These are phyloP conservation scores for Jaminaea rosea DNA, from an alignment of 1,284 basidiomycete genomes.

Conservation along the genomic window DNA sequence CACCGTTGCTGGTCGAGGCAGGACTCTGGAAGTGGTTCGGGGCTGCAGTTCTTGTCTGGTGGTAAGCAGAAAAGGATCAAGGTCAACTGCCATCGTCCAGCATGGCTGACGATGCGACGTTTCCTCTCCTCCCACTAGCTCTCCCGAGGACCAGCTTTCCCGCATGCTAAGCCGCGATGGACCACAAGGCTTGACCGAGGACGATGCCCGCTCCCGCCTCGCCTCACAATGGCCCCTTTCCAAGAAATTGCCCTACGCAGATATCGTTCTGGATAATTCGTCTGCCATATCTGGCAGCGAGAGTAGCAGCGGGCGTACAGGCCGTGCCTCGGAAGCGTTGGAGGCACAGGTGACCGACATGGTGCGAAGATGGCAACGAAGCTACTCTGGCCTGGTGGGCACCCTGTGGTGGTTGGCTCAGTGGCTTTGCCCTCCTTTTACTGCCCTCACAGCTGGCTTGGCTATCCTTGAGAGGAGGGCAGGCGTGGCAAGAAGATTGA, in stretches of 20 bases:
- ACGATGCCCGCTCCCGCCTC: constrained; percentile 62
- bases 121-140: constrained; percentile 8
- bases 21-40: constrained; percentile 78
- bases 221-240: constrained; percentile 71
- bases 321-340: constrained; percentile 15
- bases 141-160: constrained; percentile 26
- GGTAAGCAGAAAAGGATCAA: constrained; percentile 54
- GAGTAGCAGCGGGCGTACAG: neutral
- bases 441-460: constrained; percentile 49
- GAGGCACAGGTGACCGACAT: constrained; percentile 62
- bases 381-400: constrained; percentile 50
- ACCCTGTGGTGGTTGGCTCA: constrained; percentile 60
- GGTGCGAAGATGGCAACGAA: constrained; percentile 54
- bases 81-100: neutral
- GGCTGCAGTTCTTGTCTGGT: constrained; percentile 76
- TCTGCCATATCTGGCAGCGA: constrained; percentile 52
- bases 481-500: constrained; percentile 12
- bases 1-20: constrained; percentile 86
- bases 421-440: constrained; percentile 75
- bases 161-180: constrained; percentile 41
- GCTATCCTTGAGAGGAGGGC: constrained; percentile 15
- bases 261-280: constrained; percentile 80
- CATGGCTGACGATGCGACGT: neutral
- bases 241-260: constrained; percentile 72
- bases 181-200: constrained; percentile 48